phyloP scores from a whole-genome alignment of 2,329 filamentous ascomycete genomes.

The Trichoderma sp. region DNA sequence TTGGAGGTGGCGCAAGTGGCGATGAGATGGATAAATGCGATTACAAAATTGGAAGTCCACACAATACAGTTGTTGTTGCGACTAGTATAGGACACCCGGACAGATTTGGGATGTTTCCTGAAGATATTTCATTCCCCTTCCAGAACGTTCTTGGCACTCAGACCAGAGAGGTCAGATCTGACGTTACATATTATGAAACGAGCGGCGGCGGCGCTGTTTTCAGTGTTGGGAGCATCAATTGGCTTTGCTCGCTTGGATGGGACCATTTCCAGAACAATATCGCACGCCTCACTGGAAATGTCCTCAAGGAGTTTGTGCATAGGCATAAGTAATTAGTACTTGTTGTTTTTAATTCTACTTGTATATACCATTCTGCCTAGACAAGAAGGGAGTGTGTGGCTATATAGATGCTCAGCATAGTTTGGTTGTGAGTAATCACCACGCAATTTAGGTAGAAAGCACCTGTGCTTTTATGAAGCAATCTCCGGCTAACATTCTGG shows the following conservation, averaged over 20 bases:
- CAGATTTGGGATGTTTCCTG: background rate
- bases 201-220: constrained; percentile 2
- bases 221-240: constrained; percentile 7
- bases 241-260: constrained; percentile 3
- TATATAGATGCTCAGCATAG: no score
- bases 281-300: background rate
- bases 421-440: no score
- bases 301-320: background rate
- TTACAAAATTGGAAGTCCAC: background rate
- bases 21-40: constrained; percentile 13
- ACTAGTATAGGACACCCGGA: background rate
- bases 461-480: no score
- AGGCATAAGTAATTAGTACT: background rate
- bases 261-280: background rate
- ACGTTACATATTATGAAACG: background rate
- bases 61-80: background rate
- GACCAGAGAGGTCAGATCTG: background rate
- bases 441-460: no score
- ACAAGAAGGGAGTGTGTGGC: no score
- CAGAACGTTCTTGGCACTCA: background rate
- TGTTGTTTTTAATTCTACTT: background rate
- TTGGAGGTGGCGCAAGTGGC: constrained; percentile 5
- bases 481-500: no score
- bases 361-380: no score
- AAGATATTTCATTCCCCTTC: background rate